Evolutionary conservation across 2,329 filamentous ascomycete genomes (phyloP).

Genomic region (Didymella exigua): DNA sequence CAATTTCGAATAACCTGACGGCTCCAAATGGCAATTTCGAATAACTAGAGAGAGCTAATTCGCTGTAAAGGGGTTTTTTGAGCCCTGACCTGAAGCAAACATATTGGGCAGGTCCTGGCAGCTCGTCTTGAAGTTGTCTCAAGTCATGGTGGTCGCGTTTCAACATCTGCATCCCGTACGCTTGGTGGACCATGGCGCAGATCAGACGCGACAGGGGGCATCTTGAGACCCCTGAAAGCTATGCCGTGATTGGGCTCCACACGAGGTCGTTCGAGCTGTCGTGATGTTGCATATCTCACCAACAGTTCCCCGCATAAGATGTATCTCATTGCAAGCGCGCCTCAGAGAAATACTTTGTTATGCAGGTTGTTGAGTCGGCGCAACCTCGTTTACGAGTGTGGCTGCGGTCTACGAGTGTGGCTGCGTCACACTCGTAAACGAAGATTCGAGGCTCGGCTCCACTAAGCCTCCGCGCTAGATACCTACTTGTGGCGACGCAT

Average conservation of each 20-base stretch:
- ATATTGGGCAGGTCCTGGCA: conserved; percentile 30
- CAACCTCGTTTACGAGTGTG: conserved; percentile 16
- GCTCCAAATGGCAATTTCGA: conserved; percentile 25
- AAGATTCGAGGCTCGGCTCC: conserved; percentile 20
- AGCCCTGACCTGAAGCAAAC: conserved; percentile 26
- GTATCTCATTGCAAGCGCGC: conserved; percentile 1
- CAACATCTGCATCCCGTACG: conserved; percentile 36
- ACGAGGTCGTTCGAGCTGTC: conserved; percentile 6
- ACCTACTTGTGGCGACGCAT: conserved; percentile 8
- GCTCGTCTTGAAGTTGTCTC: conserved; percentile 45
- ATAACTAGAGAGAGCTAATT: conserved; percentile 26
- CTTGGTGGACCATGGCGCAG: conserved; percentile 21
- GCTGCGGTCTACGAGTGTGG: conserved; percentile 20
- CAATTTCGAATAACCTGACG: conserved; percentile 18
- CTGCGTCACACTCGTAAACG: conserved; percentile 23
- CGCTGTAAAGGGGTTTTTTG: conserved; percentile 24
- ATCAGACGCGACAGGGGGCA: conserved; percentile 37
- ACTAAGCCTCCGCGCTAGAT: conserved; percentile 8
- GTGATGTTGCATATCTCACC: conserved; percentile 9
- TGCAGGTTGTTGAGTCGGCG: neutral
- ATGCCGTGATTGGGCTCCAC: conserved; percentile 20
- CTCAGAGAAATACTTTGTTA: conserved; percentile 1
- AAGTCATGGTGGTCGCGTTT: conserved; percentile 41
- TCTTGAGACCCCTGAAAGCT: conserved; percentile 28
- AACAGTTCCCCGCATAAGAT: conserved; percentile 27